phyloP scores from a whole-genome alignment of 306 rosid genomes.

The Prunus kanzakura region DNA sequence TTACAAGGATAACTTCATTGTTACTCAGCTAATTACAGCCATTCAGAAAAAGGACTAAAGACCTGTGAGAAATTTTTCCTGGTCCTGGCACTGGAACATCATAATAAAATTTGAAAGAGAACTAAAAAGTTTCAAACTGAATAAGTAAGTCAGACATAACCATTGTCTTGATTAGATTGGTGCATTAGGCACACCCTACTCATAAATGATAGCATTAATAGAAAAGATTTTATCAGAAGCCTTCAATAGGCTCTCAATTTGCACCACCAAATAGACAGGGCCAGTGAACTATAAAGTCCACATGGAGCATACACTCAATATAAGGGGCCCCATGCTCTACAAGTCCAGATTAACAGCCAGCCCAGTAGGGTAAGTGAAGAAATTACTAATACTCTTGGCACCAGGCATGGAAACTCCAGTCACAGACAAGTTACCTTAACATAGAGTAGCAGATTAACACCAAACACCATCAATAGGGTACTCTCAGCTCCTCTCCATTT shows the following conservation, averaged over 20 bases:
- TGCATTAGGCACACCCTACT: too few species aligned
- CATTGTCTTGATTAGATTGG: too few species aligned
- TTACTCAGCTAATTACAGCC: too few species aligned
- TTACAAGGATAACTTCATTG: too few species aligned
- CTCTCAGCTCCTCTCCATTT: background rate
- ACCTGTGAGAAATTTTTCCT: too few species aligned
- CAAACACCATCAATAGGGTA: background rate
- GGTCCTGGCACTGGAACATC: too few species aligned
- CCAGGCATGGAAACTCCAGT: constrained; percentile 2
- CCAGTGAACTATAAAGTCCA: background rate
- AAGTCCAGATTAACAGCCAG: background rate
- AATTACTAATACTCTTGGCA: background rate
- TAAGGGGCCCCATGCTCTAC: background rate
- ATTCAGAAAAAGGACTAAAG: too few species aligned
- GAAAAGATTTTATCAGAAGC: too few species aligned
- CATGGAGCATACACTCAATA: background rate
- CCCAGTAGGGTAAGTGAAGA: background rate
- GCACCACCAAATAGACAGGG: background rate
- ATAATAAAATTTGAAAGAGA: too few species aligned
- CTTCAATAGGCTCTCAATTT: background rate
- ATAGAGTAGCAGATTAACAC: constrained; percentile 34
- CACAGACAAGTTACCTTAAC: constrained; percentile 48
- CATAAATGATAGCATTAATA: too few species aligned
- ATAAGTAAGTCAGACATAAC: too few species aligned
- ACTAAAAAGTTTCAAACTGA: too few species aligned